These are phyloP conservation scores for Talaromyces islandicus DNA, from an alignment of 2,329 filamentous ascomycete genomes.

Conservation along the genomic window DNA sequence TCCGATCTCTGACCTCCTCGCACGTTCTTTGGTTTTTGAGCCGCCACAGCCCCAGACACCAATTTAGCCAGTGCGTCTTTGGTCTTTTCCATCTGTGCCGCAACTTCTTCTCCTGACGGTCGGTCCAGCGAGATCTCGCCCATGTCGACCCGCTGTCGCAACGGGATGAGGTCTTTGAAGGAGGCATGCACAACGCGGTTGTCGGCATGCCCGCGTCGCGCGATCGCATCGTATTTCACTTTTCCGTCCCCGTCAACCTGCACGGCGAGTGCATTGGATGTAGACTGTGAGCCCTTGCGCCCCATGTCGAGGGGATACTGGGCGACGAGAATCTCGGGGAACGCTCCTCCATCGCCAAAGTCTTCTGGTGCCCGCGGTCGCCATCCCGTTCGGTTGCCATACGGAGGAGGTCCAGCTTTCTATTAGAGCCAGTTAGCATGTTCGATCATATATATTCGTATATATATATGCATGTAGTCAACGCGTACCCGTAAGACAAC, in stretches of 20 bases:
- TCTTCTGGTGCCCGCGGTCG: slow-evolving; percentile 82
- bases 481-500: slow-evolving; percentile 65
- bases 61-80: slow-evolving; percentile 77
- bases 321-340: slow-evolving; percentile 86
- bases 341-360: slow-evolving; percentile 92
- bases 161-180: slow-evolving; percentile 93
- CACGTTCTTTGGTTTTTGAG: slow-evolving; percentile 94
- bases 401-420: slow-evolving; percentile 78
- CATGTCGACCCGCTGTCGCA: slow-evolving; percentile 86
- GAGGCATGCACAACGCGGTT: slow-evolving; percentile 84
- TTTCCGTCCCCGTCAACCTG: slow-evolving; percentile 89
- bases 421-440: slow-evolving; percentile 24
- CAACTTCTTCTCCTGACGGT: slow-evolving; percentile 78
- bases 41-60: slow-evolving; percentile 77
- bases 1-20: slow-evolving; percentile 74
- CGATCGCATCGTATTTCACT: slow-evolving; percentile 94
- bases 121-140: slow-evolving; percentile 84
- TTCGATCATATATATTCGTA: not conserved
- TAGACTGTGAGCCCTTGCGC: slow-evolving; percentile 60
- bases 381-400: slow-evolving; percentile 84
- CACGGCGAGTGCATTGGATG: slow-evolving; percentile 83
- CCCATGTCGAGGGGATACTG: slow-evolving; percentile 97
- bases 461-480: not conserved
- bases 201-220: slow-evolving; percentile 78
- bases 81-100: slow-evolving; percentile 78